A percentile compares a stretch with the other conserved stretches of the same genome.
These are phyloP conservation scores for Hypoxylon crocopeplum DNA, from an alignment of 495 filamentous ascomycete species.

Conservation along the genomic window DNA sequence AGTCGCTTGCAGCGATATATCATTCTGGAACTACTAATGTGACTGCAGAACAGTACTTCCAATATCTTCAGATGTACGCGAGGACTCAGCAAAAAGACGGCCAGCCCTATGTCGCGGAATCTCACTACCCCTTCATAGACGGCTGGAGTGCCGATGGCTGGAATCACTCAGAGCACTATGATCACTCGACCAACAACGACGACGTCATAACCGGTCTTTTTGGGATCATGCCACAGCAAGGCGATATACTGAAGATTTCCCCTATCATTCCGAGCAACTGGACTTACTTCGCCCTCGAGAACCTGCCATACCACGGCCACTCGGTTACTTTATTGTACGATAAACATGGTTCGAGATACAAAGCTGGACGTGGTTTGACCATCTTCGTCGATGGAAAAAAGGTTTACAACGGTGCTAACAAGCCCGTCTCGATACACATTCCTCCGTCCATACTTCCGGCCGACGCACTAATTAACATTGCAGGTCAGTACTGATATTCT, in stretches of 20 bases:
- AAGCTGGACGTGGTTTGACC: conserved; percentile 40
- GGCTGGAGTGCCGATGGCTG: conserved; percentile 48
- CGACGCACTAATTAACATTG: conserved; percentile 48
- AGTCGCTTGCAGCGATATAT: conserved; percentile 47
- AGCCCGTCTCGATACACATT: conserved; percentile 23
- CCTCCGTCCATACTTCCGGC: conserved; percentile 25
- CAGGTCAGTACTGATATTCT: conserved; percentile 20
- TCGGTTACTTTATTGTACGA: conserved; percentile 52
- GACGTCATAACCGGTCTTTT: conserved; percentile 56
- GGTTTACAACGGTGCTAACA: conserved; percentile 33
- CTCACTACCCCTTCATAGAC: conserved; percentile 50
- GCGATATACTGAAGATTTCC: conserved; percentile 45
- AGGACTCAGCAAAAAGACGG: conserved; percentile 52
- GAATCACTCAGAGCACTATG: conserved; percentile 55
- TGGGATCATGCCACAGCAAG: conserved; percentile 47
- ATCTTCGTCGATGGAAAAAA: conserved; percentile 46
- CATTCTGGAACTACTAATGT: conserved; percentile 38
- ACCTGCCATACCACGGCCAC: conserved; percentile 52
- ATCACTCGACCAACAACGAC: conserved; percentile 55
- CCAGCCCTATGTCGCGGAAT: conserved; percentile 53
- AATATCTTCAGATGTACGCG: conserved; percentile 50
- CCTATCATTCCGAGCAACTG: conserved; percentile 52
- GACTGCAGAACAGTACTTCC: conserved; percentile 44
- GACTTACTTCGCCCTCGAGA: conserved; percentile 55
- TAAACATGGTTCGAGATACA: conserved; percentile 46